Percentiles rank a stretch among this genome's conserved stretches.
Conservation (phyloP, 2,329 filamentous ascomycete species). For the Plenodomus tracheiphilus region DNA sequence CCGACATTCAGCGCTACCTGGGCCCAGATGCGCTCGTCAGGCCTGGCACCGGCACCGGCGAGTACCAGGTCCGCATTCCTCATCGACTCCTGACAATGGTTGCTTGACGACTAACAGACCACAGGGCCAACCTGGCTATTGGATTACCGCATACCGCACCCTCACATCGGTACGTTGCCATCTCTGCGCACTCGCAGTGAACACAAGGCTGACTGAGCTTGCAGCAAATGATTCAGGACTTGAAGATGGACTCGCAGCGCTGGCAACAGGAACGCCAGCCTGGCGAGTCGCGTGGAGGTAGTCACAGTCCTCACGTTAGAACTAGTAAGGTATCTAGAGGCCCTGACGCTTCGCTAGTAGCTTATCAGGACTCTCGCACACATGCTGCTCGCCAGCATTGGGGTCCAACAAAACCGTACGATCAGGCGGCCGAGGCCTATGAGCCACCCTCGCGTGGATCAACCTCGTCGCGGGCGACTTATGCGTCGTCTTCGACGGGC, state of each 20-base stretch:
- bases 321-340: constrained; percentile 48
- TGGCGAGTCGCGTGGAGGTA: constrained; percentile 52
- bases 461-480: constrained; percentile 17
- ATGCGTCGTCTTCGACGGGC: constrained; percentile 13
- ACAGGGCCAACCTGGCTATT: constrained; percentile 52
- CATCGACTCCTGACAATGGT: not conserved
- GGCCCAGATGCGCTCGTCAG: constrained; percentile 56
- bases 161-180: constrained; percentile 50
- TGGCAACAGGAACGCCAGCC: constrained; percentile 46
- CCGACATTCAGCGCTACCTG: constrained; percentile 57
- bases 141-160: constrained; percentile 56
- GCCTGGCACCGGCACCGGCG: constrained; percentile 50
- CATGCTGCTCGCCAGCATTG: constrained; percentile 49
- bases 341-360: constrained; percentile 51
- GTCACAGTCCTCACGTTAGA: constrained; percentile 44
- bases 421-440: constrained; percentile 23
- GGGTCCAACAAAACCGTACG: constrained; percentile 40
- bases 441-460: constrained; percentile 15
- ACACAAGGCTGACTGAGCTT: constrained; percentile 20
- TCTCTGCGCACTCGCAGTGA: not conserved
- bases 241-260: constrained; percentile 52
- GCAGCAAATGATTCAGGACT: constrained; percentile 55
- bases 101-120: not conserved
- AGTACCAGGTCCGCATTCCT: constrained; percentile 46
- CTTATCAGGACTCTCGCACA: constrained; percentile 49